Base-by-base conservation (phyloP, 441 rosid species). In the Euphorbia schlechtendalii region DNA sequence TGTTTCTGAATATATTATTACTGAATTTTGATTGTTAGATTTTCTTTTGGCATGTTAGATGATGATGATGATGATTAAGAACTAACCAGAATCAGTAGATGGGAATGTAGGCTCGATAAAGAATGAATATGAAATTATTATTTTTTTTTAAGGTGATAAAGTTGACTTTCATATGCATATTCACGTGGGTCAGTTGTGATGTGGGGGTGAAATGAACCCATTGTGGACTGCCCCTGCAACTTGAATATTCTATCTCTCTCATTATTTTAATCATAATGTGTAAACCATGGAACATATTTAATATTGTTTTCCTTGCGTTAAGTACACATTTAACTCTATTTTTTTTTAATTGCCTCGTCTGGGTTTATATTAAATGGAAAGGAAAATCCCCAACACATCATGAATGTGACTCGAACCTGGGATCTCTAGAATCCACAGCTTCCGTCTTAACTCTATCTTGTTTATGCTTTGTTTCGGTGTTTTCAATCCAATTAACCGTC, bases 221-320 rank as follows among this genome's bases (percentile, higher is more conserved):
- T 24, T 8, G 8, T 61, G 58, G 18, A 18, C 7, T n/a, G 38
- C 34, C 70, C 70, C 54, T 66, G 11, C 21, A 14, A 20, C 20
- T 53, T 32, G 32, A 53, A 53, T 28, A 36, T 18, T 38, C 30
- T 18, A 18, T 32, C 61, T 53, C 40, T 59, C 32, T 53, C 14
- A 13, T 45, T 43, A 61, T 62, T 56, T 56, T 28, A 62, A 28
- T 32, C 46, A 17, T 55, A 43, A 25, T 27, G 65, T 53, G 45
- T 40, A 18, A 3, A 38, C 34, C 65, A 38, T 20, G 71, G 59
- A n/a, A 61, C 18, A 8, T 22, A 38, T 38, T 36, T 60, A 22
- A 49, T 46, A 0, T 38, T 15, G n/a, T 40, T 25, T 3, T 25
- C 10, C 52, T 52, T 68, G 52, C 8, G 8, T 34, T 34, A 34